Evolutionary conservation across 306 rosid species (phyloP).

Genomic region (Corylus avellana): DNA sequence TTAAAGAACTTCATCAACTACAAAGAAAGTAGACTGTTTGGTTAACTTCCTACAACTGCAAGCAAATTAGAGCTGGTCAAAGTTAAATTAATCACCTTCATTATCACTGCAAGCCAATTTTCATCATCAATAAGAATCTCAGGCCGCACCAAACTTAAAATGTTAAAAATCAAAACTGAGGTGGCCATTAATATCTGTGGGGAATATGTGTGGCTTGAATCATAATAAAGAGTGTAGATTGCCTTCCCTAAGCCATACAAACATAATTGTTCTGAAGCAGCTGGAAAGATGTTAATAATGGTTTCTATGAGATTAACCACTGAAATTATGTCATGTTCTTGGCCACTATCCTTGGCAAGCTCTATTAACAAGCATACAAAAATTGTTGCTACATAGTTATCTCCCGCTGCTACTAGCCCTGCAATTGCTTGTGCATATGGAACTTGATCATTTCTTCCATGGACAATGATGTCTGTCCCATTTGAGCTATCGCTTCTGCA

Average conservation of each 20-base stretch:
- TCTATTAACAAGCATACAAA: conserved; percentile 63
- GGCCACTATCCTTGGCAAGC: conserved; percentile 56
- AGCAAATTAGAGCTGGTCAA: neutral
- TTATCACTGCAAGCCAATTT: conserved; percentile 65
- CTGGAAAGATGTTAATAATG: conserved; percentile 50
- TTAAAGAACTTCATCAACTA: conserved; percentile 61
- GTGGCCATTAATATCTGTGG: conserved; percentile 40
- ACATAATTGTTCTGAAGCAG: conserved; percentile 62
- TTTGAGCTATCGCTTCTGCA: conserved; percentile 51
- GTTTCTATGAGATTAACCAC: conserved; percentile 51
- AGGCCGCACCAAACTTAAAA: conserved; percentile 56
- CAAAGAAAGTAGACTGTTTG: conserved; percentile 27
- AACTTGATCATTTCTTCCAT: conserved; percentile 39
- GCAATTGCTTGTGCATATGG: conserved; percentile 58
- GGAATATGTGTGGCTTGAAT: conserved; percentile 39
- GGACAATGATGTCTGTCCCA: conserved; percentile 31
- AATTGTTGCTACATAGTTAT: conserved; percentile 67
- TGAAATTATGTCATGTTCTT: conserved; percentile 53
- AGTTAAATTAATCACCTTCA: conserved; percentile 51
- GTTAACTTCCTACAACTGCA: conserved; percentile 10
- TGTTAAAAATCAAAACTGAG: conserved; percentile 53
- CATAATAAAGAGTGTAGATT: conserved; percentile 43
- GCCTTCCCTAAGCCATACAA: conserved; percentile 59
- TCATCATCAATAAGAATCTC: conserved; percentile 63
- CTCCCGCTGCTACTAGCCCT: conserved; percentile 65